phyloP scores from a whole-genome alignment of 2,329 filamentous ascomycete species.

The Pestalotiopsis sp. region DNA sequence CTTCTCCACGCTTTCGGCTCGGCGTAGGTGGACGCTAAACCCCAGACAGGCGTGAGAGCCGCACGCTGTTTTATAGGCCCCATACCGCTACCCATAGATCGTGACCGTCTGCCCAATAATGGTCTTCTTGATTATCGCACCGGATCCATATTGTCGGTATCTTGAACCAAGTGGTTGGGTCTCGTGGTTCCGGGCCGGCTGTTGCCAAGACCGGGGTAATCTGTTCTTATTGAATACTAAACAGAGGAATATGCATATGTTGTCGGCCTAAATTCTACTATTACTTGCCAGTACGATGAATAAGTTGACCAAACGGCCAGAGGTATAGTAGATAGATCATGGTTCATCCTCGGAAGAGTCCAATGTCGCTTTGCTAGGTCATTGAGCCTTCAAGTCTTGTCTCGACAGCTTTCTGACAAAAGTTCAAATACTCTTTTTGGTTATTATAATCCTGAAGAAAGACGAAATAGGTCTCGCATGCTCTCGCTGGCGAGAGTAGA shows the following conservation, averaged over 20 bases:
- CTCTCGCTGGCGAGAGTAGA: too few relatives aligned
- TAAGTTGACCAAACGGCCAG: too few relatives aligned
- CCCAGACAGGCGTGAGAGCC: background rate
- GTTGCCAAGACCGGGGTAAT: background rate
- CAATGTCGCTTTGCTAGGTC: too few relatives aligned
- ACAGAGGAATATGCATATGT: background rate
- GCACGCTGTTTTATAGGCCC: background rate
- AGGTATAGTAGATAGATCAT: too few relatives aligned
- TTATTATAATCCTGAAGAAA: too few relatives aligned
- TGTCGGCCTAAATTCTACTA: background rate
- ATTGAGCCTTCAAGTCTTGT: too few relatives aligned
- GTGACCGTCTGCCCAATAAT: background rate
- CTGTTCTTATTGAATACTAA: background rate
- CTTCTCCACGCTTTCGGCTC: background rate
- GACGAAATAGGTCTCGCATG: too few relatives aligned
- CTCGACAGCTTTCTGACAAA: too few relatives aligned
- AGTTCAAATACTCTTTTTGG: too few relatives aligned
- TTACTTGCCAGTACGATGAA: background rate
- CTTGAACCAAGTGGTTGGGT: background rate
- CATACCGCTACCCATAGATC: background rate
- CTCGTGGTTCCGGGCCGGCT: background rate
- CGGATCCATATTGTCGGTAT: background rate
- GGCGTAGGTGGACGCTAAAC: background rate
- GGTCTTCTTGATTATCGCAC: background rate
- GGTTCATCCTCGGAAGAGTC: too few relatives aligned